Evolutionary conservation across 2,329 filamentous ascomycete species (phyloP).

Genomic region (Cladophialophora psammophila): DNA sequence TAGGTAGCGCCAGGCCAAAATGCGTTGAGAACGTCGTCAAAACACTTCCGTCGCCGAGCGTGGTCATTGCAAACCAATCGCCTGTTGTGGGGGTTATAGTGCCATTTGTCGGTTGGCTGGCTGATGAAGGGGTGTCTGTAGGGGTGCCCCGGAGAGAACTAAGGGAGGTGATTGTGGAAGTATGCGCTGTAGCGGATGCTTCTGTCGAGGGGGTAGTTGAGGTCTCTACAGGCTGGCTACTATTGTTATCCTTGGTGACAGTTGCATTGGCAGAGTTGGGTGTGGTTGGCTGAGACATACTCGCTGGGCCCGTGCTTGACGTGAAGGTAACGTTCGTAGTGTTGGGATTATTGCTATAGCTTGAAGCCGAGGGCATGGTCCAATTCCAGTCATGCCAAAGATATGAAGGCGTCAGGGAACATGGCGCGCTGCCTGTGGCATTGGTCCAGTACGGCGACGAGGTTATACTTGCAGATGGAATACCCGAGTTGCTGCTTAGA

Average conservation of each 20-base stretch:
- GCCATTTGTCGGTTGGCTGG: background rate
- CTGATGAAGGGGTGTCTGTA: background rate
- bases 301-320: background rate
- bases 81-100: constrained; percentile 1
- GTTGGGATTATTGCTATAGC: background rate
- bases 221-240: background rate
- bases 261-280: background rate
- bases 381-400: constrained; percentile 30
- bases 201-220: background rate
- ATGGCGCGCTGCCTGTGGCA: constrained; percentile 15
- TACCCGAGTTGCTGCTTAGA: background rate
- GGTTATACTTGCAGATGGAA: constrained; percentile 4
- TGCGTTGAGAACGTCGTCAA: constrained; percentile 10
- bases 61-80: constrained; percentile 15
- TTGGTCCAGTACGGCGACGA: constrained; percentile 27
- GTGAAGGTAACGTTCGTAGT: background rate
- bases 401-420: constrained; percentile 5
- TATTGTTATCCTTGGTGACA: background rate
- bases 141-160: background rate
- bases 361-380: constrained; percentile 5
- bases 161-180: background rate
- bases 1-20: background rate
- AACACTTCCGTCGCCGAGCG: constrained; percentile 7
- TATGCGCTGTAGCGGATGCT: background rate
- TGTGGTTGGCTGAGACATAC: background rate